Percentiles rank a stretch among this genome's conserved stretches.
Evolutionary conservation across 2,329 filamentous ascomycete genomes (phyloP).

Genomic region (Colletotrichum sp.): DNA sequence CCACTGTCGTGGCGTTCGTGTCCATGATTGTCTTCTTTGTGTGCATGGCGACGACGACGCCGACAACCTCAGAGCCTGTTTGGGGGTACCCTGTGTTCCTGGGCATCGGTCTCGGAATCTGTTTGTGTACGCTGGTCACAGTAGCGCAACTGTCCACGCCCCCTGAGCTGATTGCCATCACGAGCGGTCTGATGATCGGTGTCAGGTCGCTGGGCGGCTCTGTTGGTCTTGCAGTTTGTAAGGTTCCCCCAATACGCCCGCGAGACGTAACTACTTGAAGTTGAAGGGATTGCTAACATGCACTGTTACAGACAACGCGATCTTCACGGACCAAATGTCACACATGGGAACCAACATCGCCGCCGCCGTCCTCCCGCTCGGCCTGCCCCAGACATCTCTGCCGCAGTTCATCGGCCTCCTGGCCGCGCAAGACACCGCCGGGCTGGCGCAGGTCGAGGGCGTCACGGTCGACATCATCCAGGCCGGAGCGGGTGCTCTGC

Average conservation of each 20-base stretch:
- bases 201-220: constrained; percentile 41
- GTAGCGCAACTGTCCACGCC: constrained; percentile 42
- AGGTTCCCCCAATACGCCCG: neutral
- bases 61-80: constrained; percentile 23
- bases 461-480: constrained; percentile 32
- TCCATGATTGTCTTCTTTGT: constrained; percentile 37
- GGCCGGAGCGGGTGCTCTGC: constrained; percentile 27
- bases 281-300: neutral
- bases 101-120: constrained; percentile 38
- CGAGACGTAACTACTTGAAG: neutral
- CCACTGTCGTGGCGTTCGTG: constrained; percentile 28
- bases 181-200: constrained; percentile 41
- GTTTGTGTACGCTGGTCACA: constrained; percentile 37
- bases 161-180: constrained; percentile 40
- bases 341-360: constrained; percentile 35
- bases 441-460: constrained; percentile 30
- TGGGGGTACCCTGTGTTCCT: constrained; percentile 44
- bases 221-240: constrained; percentile 39
- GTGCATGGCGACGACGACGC: constrained; percentile 37
- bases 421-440: constrained; percentile 28
- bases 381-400: constrained; percentile 27
- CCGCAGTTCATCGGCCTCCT: constrained; percentile 31
- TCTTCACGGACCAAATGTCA: constrained; percentile 31
- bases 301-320: constrained; percentile 27
- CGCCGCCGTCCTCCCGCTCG: constrained; percentile 31